phyloP scores from a whole-genome alignment of 2,329 filamentous ascomycete species.

The Triangularia setosa region DNA sequence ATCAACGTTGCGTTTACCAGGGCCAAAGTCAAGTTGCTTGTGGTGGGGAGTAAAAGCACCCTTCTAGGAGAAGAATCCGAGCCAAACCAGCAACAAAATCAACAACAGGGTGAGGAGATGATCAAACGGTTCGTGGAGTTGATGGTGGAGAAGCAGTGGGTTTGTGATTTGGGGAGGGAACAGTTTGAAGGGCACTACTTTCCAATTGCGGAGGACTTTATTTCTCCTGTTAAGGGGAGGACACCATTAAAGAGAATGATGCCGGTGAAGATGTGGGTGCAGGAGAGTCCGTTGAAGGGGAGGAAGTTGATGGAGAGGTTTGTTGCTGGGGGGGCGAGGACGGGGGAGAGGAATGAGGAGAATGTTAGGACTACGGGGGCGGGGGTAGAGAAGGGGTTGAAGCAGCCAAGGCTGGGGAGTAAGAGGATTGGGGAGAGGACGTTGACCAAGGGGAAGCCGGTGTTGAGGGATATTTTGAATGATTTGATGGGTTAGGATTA shows the following conservation, averaged over 20 bases:
- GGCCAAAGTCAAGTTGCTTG: constrained; percentile 85
- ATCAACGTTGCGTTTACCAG: constrained; percentile 96
- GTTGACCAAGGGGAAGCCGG: constrained; percentile 61
- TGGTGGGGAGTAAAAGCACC: constrained; percentile 78
- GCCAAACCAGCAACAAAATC: constrained; percentile 43
- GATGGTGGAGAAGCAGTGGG: constrained; percentile 76
- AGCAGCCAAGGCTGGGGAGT: constrained; percentile 54
- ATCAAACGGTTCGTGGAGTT: constrained; percentile 70
- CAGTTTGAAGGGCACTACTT: constrained; percentile 67
- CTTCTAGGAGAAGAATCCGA: constrained; percentile 56
- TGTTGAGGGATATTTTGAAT: constrained; percentile 75
- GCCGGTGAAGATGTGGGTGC: constrained; percentile 16
- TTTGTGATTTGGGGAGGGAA: constrained; percentile 64
- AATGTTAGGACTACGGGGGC: constrained; percentile 35
- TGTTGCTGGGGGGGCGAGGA: background rate
- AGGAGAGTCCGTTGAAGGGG: background rate
- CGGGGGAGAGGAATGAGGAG: background rate
- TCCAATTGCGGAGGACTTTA: constrained; percentile 43
- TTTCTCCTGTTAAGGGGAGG: constrained; percentile 14
- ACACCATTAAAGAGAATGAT: constrained; percentile 10
- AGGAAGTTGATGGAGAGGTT: background rate
- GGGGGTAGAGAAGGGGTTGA: constrained; percentile 41
- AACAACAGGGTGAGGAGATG: constrained; percentile 59
- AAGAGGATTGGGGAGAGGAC: constrained; percentile 58
- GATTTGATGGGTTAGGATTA: constrained; percentile 46